Evolutionary conservation across 2,329 filamentous ascomycete species (phyloP).

Genomic region (Sclerotinia minor): DNA sequence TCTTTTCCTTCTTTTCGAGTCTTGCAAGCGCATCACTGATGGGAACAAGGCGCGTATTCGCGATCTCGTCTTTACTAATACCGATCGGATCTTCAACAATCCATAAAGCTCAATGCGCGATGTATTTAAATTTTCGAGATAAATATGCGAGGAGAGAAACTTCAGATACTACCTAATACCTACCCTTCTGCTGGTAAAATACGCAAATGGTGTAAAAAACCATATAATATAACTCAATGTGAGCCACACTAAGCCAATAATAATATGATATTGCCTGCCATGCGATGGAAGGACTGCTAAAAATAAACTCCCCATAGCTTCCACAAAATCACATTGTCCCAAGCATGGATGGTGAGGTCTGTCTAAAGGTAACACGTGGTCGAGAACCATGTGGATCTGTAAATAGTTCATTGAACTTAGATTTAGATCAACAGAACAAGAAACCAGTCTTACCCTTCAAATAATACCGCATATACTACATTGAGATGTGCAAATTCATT

Average conservation of each 20-base stretch:
- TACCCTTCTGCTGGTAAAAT: not conserved
- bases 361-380: not conserved
- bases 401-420: not conserved
- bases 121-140: not conserved
- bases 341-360: not conserved
- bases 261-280: not conserved
- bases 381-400: not conserved
- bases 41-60: conserved; percentile 68
- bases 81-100: conserved; percentile 69
- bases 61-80: conserved; percentile 73
- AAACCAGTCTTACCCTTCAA: not conserved
- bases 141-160: not conserved
- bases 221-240: not conserved
- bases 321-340: not conserved
- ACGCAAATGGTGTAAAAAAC: not conserved
- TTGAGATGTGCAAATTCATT: not conserved
- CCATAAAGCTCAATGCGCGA: not conserved
- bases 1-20: conserved; percentile 67
- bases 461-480: not conserved
- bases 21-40: conserved; percentile 77
- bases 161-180: not conserved
- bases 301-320: conserved; percentile 8
- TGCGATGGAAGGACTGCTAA: not conserved
- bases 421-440: not conserved
- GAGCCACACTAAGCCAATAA: not conserved